Percentiles rank a stretch among this genome's conserved stretches.
Conservation (phyloP, 140 eudicot species). For the Senecio squalidus region DNA sequence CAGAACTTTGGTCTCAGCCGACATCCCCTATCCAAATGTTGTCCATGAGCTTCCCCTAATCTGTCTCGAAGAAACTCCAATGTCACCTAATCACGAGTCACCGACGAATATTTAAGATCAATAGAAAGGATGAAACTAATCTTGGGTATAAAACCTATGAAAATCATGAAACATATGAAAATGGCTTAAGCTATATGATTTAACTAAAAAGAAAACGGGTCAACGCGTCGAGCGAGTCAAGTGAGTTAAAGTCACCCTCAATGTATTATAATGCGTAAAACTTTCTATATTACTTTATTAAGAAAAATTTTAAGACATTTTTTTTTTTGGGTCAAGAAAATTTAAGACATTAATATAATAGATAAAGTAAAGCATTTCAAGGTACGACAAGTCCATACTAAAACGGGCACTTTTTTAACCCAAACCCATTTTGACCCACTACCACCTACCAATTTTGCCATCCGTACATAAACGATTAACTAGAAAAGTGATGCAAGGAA, state of each 20-base stretch:
- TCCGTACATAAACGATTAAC: neutral
- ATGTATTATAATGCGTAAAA: neutral
- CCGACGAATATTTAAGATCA: neutral
- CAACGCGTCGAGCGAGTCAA: neutral
- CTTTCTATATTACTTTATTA: neutral
- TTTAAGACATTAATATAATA: too few species aligned
- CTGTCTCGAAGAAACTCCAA: conserved; percentile 50
- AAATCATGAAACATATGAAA: neutral
- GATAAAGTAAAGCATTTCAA: too few species aligned
- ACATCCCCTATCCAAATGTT: conserved; percentile 87
- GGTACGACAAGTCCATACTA: too few species aligned
- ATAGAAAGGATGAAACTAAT: neutral
- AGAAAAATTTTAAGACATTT: too few species aligned
- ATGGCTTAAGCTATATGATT: neutral
- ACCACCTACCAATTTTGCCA: neutral
- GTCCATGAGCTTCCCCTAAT: conserved; percentile 76
- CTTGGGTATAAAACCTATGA: conserved; percentile 1
- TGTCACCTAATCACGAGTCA: conserved; percentile 43
- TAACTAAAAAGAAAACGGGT: neutral
- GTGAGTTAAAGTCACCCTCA: neutral
- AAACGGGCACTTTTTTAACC: neutral
- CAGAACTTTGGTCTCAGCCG: conserved; percentile 61
- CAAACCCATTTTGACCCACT: neutral
- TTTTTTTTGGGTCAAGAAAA: too few species aligned
- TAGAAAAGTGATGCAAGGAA: conserved; percentile 6